A percentile compares a stretch with the other conserved stretches of the same genome.
Conservation (phyloP, 352 stramenopile genomes). For the Pythium apleroticum region DNA sequence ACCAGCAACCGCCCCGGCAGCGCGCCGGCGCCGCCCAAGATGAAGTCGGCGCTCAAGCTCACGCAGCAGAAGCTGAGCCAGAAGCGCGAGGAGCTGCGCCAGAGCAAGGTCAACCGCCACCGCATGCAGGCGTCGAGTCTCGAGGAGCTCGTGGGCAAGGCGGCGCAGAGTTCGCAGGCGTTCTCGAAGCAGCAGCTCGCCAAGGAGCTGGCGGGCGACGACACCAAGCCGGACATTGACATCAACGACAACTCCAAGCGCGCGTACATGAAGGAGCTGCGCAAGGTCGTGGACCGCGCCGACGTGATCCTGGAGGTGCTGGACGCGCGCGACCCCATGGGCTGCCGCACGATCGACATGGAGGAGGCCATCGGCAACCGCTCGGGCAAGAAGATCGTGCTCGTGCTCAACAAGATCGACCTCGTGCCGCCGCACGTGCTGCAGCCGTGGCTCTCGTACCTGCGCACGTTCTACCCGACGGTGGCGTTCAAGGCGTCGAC, state of each 20-base stretch:
- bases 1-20: conserved; percentile 15
- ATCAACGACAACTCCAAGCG: conserved; percentile 89
- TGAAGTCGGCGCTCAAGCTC: conserved; percentile 36
- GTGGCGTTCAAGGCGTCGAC: conserved; percentile 97
- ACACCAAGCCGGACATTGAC: conserved; percentile 34
- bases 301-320: conserved; percentile 98
- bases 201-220: conserved; percentile 24
- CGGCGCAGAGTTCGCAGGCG: conserved; percentile 38
- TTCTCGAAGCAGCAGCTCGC: conserved; percentile 40
- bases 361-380: conserved; percentile 94
- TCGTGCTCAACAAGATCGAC: conserved; percentile 99
- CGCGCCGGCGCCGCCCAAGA: conserved; percentile 34
- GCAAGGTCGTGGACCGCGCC: conserved; percentile 95
- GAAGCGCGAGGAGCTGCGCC: conserved; percentile 67
- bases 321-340: conserved; percentile 96
- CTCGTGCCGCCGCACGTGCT: conserved; percentile 96
- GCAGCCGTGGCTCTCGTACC: conserved; percentile 93
- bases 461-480: conserved; percentile 93
- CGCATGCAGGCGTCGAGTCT: conserved; percentile 46
- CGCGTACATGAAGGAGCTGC: conserved; percentile 96
- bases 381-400: conserved; percentile 95
- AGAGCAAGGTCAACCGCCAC: conserved; percentile 44
- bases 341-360: conserved; percentile 91
- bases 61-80: conserved; percentile 47
- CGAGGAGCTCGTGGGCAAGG: conserved; percentile 49